phyloP scores from a whole-genome alignment of 208 protist species.

The Crithidia bombi region DNA sequence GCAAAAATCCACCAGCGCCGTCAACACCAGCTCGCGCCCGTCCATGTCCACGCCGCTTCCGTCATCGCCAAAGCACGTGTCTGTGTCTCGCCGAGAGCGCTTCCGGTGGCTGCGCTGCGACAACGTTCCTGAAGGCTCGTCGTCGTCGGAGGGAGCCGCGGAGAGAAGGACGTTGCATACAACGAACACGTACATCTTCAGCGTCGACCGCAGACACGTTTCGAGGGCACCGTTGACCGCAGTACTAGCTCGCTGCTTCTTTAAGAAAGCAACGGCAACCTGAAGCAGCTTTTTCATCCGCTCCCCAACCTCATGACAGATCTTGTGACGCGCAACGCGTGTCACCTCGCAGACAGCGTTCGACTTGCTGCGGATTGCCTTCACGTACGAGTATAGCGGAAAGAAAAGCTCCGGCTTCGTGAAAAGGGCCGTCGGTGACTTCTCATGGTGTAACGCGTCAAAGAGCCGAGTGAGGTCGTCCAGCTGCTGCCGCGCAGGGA shows the following conservation, averaged over 20 bases:
- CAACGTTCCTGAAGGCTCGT: slow-evolving; percentile 31
- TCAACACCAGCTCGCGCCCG: slow-evolving; percentile 84
- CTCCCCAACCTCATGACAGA: slow-evolving; percentile 88
- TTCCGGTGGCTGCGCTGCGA: slow-evolving; percentile 50
- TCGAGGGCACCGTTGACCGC: slow-evolving; percentile 45
- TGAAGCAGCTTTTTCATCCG: slow-evolving; percentile 86
- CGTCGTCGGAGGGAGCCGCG: slow-evolving; percentile 56
- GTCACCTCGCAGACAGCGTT: slow-evolving; percentile 37
- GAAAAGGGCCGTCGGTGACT: slow-evolving; percentile 84
- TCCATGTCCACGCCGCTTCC: slow-evolving; percentile 89
- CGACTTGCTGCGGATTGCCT: slow-evolving; percentile 57
- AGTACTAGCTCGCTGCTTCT: slow-evolving; percentile 31
- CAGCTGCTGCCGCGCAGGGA: slow-evolving; percentile 71
- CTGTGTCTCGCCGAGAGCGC: slow-evolving; percentile 40
- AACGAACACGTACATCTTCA: slow-evolving; percentile 89
- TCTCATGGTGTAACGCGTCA: slow-evolving; percentile 78
- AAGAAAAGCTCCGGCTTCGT: slow-evolving; percentile 72
- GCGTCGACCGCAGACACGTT: slow-evolving; percentile 77
- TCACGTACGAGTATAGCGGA: slow-evolving; percentile 75
- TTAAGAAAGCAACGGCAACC: slow-evolving; percentile 68
- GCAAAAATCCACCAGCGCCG: slow-evolving; percentile 77
- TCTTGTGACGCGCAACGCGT: slow-evolving; percentile 77
- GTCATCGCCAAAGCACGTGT: slow-evolving; percentile 84
- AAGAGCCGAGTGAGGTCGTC: slow-evolving; percentile 84
- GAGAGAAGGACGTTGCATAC: slow-evolving; percentile 73